Conservation (phyloP, 306 rosid species). For the Elaeagnus macrophylla region DNA sequence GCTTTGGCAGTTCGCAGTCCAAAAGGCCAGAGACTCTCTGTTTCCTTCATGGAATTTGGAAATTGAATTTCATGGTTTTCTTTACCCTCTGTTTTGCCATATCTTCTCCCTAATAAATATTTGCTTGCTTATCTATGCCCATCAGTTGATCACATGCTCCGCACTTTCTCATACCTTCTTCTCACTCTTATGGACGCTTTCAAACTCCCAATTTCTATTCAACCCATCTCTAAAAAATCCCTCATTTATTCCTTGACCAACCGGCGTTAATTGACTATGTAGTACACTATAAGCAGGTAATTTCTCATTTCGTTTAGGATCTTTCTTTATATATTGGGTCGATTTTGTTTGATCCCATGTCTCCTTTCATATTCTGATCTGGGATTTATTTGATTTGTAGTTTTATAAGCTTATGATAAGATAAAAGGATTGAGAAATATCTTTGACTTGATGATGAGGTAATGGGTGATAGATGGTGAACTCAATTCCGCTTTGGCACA, state of each 20-base stretch:
- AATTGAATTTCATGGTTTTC: not conserved
- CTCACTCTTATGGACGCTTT: not conserved
- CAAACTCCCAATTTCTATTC: not conserved
- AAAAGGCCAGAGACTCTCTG: constrained; percentile 7
- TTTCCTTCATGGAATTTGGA: not conserved
- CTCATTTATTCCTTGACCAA: not conserved
- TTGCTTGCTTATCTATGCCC: not conserved
- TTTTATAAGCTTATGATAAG: too few relatives aligned
- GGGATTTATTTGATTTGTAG: constrained; percentile 4
- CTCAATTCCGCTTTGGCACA: not conserved
- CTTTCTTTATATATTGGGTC: not conserved
- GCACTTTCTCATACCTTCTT: not conserved
- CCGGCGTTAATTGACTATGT: not conserved
- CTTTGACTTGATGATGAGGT: not conserved
- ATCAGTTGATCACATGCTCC: not conserved
- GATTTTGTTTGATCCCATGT: not conserved
- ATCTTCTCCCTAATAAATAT: not conserved
- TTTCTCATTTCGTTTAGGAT: not conserved
- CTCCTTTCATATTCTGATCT: not conserved
- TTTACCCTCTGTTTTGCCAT: not conserved
- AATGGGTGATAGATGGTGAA: not conserved
- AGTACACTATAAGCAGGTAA: not conserved
- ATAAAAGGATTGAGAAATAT: not conserved
- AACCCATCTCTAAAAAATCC: not conserved
- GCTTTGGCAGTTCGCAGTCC: constrained; percentile 12